Evolutionary conservation across 805 yeast species (phyloP).

Genomic region (Nematodospora valgi): DNA sequence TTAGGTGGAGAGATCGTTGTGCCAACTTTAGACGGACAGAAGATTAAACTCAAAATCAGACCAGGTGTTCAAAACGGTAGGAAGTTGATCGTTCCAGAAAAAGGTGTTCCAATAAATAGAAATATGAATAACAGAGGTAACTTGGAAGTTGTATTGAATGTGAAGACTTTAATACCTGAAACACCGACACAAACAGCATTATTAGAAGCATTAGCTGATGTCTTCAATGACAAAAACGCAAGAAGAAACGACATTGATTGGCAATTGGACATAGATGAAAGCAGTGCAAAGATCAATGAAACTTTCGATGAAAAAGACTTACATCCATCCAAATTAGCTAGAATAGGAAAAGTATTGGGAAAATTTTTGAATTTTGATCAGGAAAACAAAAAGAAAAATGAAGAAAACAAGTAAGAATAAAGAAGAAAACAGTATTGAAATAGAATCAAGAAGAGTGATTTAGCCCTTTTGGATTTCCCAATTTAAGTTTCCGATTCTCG

Average conservation of each 20-base stretch:
- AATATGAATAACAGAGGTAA: slow-evolving; percentile 66
- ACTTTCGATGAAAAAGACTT: slow-evolving; percentile 30
- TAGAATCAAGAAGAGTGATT: neutral
- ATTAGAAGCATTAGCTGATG: slow-evolving; percentile 92
- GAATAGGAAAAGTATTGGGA: slow-evolving; percentile 56
- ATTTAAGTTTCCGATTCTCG: too few species aligned
- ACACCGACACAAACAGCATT: slow-evolving; percentile 84
- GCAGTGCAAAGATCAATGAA: slow-evolving; percentile 15
- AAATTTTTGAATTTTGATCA: slow-evolving; percentile 49
- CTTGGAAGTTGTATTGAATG: slow-evolving; percentile 68
- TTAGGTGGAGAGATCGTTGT: slow-evolving; percentile 87
- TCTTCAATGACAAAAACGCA: slow-evolving; percentile 77
- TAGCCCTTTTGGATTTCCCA: too few species aligned
- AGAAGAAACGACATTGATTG: slow-evolving; percentile 55
- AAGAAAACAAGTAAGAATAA: slow-evolving; percentile 1
- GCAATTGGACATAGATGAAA: slow-evolving; percentile 30
- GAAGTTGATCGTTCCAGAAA: slow-evolving; percentile 70
- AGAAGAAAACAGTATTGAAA: neutral
- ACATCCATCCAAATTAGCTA: slow-evolving; percentile 51
- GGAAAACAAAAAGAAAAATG: slow-evolving; percentile 5
- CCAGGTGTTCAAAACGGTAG: slow-evolving; percentile 81
- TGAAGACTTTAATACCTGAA: slow-evolving; percentile 69
- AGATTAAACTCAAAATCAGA: slow-evolving; percentile 73
- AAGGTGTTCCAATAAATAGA: slow-evolving; percentile 75
- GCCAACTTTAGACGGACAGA: slow-evolving; percentile 85